Percentiles rank a stretch among this genome's conserved stretches.
These are phyloP conservation scores for Sporothrix sp. DNA, from an alignment of 2,329 filamentous ascomycete species.

Conservation along the genomic window DNA sequence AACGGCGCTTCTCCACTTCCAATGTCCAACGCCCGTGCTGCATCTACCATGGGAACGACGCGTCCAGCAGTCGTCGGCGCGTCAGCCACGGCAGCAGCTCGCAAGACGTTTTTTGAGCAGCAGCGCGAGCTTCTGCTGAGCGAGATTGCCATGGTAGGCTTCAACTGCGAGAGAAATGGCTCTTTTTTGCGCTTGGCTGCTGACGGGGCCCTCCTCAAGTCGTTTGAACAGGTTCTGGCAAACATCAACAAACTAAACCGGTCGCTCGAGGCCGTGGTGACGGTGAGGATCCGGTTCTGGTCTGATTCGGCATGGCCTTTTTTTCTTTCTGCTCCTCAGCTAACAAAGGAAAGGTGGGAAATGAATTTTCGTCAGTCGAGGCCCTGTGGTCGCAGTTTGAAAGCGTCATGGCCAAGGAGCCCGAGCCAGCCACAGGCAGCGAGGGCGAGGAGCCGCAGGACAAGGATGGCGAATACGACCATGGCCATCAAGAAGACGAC, in stretches of 20 bases:
- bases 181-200: not conserved
- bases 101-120: conserved; percentile 61
- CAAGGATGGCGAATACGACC: not conserved
- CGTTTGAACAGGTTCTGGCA: conserved; percentile 81
- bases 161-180: too few species aligned
- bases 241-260: conserved; percentile 95
- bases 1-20: not conserved
- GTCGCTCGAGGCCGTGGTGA: conserved; percentile 80
- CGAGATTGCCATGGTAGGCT: conserved; percentile 59
- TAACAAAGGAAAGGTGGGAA: conserved; percentile 56
- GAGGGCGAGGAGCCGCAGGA: conserved; percentile 1
- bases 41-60: conserved; percentile 6
- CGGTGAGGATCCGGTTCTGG: conserved; percentile 43
- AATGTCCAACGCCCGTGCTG: conserved; percentile 3
- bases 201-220: conserved; percentile 30
- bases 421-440: conserved; percentile 18
- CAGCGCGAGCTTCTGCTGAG: conserved; percentile 62
- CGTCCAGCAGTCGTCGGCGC: not conserved
- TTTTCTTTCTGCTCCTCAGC: not conserved
- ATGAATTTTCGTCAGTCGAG: conserved; percentile 95
- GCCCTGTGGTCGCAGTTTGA: conserved; percentile 97
- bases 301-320: not conserved
- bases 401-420: conserved; percentile 72
- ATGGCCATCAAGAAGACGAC: not conserved
- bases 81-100: conserved; percentile 31